Conservation (phyloP, 345 rosid species). For the Eucalyptus regnans region DNA sequence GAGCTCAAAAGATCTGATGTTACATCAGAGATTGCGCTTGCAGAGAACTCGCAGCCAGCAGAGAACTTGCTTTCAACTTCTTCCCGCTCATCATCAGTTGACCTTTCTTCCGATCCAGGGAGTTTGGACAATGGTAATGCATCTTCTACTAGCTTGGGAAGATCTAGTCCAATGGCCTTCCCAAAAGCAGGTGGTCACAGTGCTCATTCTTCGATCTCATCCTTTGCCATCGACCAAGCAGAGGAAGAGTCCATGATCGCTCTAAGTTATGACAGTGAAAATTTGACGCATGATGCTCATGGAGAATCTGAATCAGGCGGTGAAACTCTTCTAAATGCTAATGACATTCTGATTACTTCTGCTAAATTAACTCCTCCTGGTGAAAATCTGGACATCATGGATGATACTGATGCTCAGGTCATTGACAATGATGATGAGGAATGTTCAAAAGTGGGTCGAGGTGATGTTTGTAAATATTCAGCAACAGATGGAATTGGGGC, state of each 20-base stretch:
- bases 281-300: background rate
- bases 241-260: slow-evolving; percentile 8
- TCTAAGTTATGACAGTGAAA: background rate
- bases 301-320: background rate
- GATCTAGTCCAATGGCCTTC: slow-evolving; percentile 2
- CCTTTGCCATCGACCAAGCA: slow-evolving; percentile 1
- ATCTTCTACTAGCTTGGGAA: slow-evolving; percentile 9
- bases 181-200: background rate
- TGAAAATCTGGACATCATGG: background rate
- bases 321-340: background rate
- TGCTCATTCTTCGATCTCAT: slow-evolving; percentile 11
- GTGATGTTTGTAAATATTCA: background rate
- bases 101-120: slow-evolving; percentile 29
- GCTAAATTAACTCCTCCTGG: background rate
- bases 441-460: background rate
- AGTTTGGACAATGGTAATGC: slow-evolving; percentile 24
- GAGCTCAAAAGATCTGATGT: slow-evolving; percentile 8
- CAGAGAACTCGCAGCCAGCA: slow-evolving; percentile 7
- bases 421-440: background rate
- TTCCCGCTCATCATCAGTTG: slow-evolving; percentile 33
- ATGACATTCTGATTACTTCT: background rate
- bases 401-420: background rate
- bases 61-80: slow-evolving; percentile 15
- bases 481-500: background rate
- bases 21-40: background rate